Percentiles rank a stretch among this genome's conserved stretches.
Evolutionary conservation across 1,139 yeast species (phyloP).

Genomic region (Yamadazyma membranifaciens): DNA sequence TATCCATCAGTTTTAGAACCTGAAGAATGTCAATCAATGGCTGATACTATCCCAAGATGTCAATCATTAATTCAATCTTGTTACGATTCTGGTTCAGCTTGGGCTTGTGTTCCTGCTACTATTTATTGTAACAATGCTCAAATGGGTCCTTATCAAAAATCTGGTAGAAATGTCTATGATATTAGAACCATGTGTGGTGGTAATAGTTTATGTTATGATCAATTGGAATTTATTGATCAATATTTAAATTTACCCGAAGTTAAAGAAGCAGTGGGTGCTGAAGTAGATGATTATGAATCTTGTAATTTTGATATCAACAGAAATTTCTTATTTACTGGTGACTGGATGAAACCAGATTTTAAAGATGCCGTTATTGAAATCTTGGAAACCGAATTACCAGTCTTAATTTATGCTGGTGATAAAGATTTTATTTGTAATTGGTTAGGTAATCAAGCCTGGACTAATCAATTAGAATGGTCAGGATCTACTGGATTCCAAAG

Average conservation of each 20-base stretch:
- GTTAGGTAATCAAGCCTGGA: slow-evolving; percentile 87
- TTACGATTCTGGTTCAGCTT: slow-evolving; percentile 72
- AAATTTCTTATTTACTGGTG: slow-evolving; percentile 82
- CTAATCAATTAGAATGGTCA: slow-evolving; percentile 66
- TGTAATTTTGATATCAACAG: slow-evolving; percentile 86
- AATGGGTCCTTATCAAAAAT: slow-evolving; percentile 82
- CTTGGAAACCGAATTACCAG: slow-evolving; percentile 61
- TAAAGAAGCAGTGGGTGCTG: slow-evolving; percentile 86
- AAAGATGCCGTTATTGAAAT: slow-evolving; percentile 57
- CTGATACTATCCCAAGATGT: slow-evolving; percentile 76
- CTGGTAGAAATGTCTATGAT: slow-evolving; percentile 93
- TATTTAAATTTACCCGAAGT: slow-evolving; percentile 38
- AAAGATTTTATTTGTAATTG: slow-evolving; percentile 85
- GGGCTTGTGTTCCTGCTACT: slow-evolving; percentile 92
- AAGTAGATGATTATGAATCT: slow-evolving; percentile 76
- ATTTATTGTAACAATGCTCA: slow-evolving; percentile 87
- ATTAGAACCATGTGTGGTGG: slow-evolving; percentile 86
- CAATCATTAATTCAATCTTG: slow-evolving; percentile 75
- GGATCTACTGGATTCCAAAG: slow-evolving; percentile 50
- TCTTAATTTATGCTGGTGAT: slow-evolving; percentile 80
- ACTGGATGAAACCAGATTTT: slow-evolving; percentile 87
- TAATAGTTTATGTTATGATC: slow-evolving; percentile 66
- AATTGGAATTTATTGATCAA: slow-evolving; percentile 30
- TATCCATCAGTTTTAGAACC: slow-evolving; percentile 75
- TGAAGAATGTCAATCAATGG: slow-evolving; percentile 79